Percentiles rank a stretch among this genome's conserved stretches.
Evolutionary conservation across 257 asterid species (phyloP).

Genomic region (Solanum clarkiae): DNA sequence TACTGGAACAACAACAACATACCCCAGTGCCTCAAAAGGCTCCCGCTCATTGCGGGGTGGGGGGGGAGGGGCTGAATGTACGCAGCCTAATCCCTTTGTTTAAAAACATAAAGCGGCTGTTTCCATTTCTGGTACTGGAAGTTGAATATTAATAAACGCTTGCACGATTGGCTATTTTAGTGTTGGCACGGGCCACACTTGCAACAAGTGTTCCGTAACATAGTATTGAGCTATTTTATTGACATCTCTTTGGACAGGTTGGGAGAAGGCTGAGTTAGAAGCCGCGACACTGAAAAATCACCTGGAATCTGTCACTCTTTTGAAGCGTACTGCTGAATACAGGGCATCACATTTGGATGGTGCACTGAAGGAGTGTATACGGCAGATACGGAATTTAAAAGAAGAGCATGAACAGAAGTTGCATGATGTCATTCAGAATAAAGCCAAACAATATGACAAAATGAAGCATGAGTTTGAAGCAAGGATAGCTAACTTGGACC

Average conservation of each 20-base stretch:
- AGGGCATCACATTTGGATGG: constrained; percentile 84
- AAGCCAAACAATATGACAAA: constrained; percentile 63
- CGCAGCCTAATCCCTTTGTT: no score
- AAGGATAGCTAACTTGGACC: constrained; percentile 50
- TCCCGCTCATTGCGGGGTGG: no score
- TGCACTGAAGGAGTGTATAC: constrained; percentile 94
- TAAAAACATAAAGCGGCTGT: no score
- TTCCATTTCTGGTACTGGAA: no score
- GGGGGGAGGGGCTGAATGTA: no score
- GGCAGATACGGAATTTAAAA: constrained; percentile 74
- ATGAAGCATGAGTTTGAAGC: constrained; percentile 73
- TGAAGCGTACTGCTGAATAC: constrained; percentile 91
- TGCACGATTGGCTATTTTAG: no score
- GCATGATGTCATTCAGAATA: constrained; percentile 55
- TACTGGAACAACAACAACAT: no score
- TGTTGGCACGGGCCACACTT: no score
- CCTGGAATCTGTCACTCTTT: constrained; percentile 84
- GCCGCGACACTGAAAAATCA: constrained; percentile 74
- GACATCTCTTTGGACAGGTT: constrained; percentile 44
- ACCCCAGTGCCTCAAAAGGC: no score
- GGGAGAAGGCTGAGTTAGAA: constrained; percentile 99
- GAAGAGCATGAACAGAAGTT: constrained; percentile 75
- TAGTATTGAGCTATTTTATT: not conserved
- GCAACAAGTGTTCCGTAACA: not conserved
- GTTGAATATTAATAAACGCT: no score